phyloP scores from a whole-genome alignment of 164 flowering plant genomes.

The Paratinospora sagittata region DNA sequence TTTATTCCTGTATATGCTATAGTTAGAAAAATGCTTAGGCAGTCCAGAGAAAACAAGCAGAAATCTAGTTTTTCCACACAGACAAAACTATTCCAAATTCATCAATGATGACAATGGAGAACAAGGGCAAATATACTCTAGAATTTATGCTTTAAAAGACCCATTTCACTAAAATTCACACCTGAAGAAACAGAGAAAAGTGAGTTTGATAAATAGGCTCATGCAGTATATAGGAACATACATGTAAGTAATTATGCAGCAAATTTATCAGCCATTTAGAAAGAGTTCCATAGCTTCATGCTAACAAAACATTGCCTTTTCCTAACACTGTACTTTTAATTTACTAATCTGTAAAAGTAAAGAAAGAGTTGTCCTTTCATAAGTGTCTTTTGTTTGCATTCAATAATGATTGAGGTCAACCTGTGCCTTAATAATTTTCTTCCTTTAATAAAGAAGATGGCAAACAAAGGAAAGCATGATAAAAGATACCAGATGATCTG shows the following conservation, averaged over 20 bases:
- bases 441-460: slow-evolving; percentile 1
- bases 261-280: neutral
- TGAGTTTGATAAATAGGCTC: neutral
- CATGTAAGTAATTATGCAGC: neutral
- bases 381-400: neutral
- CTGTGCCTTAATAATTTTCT: neutral
- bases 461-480: slow-evolving; percentile 1
- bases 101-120: neutral
- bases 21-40: too few species aligned
- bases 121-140: neutral
- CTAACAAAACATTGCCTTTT: neutral
- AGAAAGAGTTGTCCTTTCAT: neutral
- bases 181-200: neutral
- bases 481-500: neutral
- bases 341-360: neutral
- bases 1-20: neutral
- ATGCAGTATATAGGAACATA: neutral
- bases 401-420: slow-evolving; percentile 1
- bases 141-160: neutral
- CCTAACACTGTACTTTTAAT: neutral
- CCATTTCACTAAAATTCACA: neutral
- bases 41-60: neutral
- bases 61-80: neutral
- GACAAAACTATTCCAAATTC: neutral
- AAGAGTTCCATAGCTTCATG: neutral